Base-by-base conservation (phyloP, 805 yeast species). In the Schizosaccharomyces lindneri region DNA sequence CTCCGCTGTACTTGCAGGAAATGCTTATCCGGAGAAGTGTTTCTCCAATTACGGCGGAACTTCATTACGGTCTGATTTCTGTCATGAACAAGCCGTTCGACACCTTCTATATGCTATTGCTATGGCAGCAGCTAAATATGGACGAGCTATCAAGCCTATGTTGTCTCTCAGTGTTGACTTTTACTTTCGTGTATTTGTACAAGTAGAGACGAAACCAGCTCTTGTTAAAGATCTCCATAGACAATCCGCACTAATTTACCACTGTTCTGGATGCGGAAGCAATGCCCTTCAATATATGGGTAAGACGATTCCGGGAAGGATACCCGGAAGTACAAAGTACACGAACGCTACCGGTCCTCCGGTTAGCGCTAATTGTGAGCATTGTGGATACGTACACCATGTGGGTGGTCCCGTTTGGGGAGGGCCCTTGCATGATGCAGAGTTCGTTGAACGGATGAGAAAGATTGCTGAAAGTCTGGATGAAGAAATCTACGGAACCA, bases 321-420 rank as follows among this genome's bases (percentile, higher is more conserved):
- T 36, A 68, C 73, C 55, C 67, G 66, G 32, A 69, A 70, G 66
- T 27, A 39, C 41, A 68, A 64, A 69, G 74, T 66, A 36, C 66
- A 67, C 60, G 81, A 77, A 81, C 48, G 81, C 87, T 0, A 79
- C 77, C 64, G 85, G 85, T 3, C 83, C 83, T 0, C 77, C 81
- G 2, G 77, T 82, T 1, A 80, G 82, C 11, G 72, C 77, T 7
- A 69, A 75, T 55, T 93, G 98, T 73, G 68, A 75, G 32, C 82
- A 76, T 70, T 93, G 98, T 73, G 82, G 79, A 0, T 77, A 75
- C 63, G 77, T 80, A 1, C 79, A 80, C 70, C 95, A 86, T 69
- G 70, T 93, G 43, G 88, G 90, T 6, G 99, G 99, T 3, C 99
- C 99, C 64, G 85, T 93, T 95, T 93, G 95, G 85, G 88, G 82